Conservation (phyloP, 2,329 filamentous ascomycete species). For the Coccinonectria pachysandricola region DNA sequence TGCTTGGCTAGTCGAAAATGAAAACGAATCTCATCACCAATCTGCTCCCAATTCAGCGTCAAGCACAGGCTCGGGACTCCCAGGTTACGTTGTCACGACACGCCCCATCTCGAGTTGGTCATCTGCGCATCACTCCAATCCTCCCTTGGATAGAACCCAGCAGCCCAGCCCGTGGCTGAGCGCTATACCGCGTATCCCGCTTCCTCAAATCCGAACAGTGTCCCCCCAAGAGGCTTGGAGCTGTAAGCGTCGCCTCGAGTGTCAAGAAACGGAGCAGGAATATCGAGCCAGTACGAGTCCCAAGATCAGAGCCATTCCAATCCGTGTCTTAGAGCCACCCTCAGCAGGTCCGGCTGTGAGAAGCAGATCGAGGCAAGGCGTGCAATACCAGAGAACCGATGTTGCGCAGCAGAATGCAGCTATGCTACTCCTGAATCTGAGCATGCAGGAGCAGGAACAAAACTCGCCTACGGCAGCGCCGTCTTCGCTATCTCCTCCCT, state of each 20-base stretch:
- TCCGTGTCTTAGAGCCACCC: too few species aligned
- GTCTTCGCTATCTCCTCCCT: too few species aligned
- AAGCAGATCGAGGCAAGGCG: slow-evolving; percentile 1
- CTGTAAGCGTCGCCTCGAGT: slow-evolving; percentile 14
- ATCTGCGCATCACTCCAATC: slow-evolving; percentile 7
- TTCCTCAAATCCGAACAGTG: slow-evolving; percentile 5
- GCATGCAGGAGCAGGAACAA: slow-evolving; percentile 7
- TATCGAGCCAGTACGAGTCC: too few species aligned
- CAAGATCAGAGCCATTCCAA: too few species aligned
- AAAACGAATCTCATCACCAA: slow-evolving; percentile 10
- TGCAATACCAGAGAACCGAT: slow-evolving; percentile 4
- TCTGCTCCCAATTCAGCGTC: slow-evolving; percentile 19
- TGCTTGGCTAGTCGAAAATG: slow-evolving; percentile 10
- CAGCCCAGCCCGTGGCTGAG: slow-evolving; percentile 12
- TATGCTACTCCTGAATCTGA: slow-evolving; percentile 14
- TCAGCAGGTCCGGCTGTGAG: too few species aligned
- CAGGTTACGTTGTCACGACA: slow-evolving; percentile 16
- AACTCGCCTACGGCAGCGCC: too few species aligned
- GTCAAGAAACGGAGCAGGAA: too few species aligned
- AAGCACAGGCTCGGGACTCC: slow-evolving; percentile 18
- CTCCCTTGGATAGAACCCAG: slow-evolving; percentile 9
- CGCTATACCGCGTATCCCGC: slow-evolving; percentile 11
- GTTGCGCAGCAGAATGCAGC: slow-evolving; percentile 12
- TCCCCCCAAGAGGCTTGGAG: slow-evolving; percentile 7
- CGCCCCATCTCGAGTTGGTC: slow-evolving; percentile 15